Evolutionary conservation across 306 rosid species (phyloP), one percentile per base, ranked within the genome.

Genomic region (Quercus variabilis): DNA sequence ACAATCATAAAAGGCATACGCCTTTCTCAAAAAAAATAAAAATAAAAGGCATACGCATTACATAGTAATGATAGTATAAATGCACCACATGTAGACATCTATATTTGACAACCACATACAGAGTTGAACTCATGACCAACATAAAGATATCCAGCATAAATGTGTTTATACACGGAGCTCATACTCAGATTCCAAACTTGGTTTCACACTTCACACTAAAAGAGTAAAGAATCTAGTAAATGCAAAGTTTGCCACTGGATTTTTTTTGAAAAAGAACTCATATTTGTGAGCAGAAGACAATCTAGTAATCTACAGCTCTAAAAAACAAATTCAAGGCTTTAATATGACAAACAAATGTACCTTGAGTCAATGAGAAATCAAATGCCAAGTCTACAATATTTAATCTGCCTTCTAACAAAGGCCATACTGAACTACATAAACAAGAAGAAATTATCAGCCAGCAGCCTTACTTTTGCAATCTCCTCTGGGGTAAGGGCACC

Each of bases 401-500:
- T 17, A 13, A 28, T 65, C 17, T 23, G 33, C 35, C 76, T 12
- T 43, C 20, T 20, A 73, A 25, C 54, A 28, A 76, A 31, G 77
- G 3, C 14, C 14, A 54, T 35, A 20, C 62, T 63, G 28, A 60
- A 23, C 4, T 13, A 71, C 35, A n/a, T 2, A 19, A 19, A 59
- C 10, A 54, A 31, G 71, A 33, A 19, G 65, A 11, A 19, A 0
- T 14, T 49, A 49, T 49, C 3, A 71, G 13, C 12, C 12, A 31
- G 75, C 51, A 25, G 69, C 71, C 89, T 81, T 85, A 89, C 97
- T 81, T 88, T 87, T 14, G 94, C 92, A 84, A 94, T 89, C 72
- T 94, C 97, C 38, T 85, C 86, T 0, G 94, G 98, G 6, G 87
- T 55, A 78, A 92, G 92, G 71, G 91, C 91, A 30, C 98, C 97